Evolutionary conservation across 2,329 filamentous ascomycete genomes (phyloP), one percentile per base, ranked within the genome.

Genomic region (Cercospora sesami): DNA sequence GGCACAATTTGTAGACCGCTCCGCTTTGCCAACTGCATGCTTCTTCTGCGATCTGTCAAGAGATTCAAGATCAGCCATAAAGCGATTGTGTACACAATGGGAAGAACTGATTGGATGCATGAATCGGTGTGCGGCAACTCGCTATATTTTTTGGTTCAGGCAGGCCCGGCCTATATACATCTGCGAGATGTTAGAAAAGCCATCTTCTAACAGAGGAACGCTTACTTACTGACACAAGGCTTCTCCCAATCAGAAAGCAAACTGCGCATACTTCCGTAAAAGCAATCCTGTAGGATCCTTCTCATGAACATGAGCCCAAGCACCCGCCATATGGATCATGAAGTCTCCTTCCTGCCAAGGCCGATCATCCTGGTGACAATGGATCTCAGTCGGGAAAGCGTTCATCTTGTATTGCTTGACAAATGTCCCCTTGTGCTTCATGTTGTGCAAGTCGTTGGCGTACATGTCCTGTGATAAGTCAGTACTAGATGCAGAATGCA

Each of bases 291-390:
- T 79, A 0, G 79, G 77, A 72, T 80, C 79, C 6, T 69, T 31
- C 30, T 28, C 61, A 18, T 75, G 76, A 59, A 79, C 74, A n/a
- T 81, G 73, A 65, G 80, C 78, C 60, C 60, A 62, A 16, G 80
- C 80, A 10, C 80, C 80, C 0, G 80, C 79, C 67, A 81, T 81
- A 72, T 81, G 80, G n/a, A 81, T 48, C 31, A 80, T 66, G 21
- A 66, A 66, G 42, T 66, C 64, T 2, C 64, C 64, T 21, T 31
- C 55, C 31, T 66, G 58, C 64, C 64, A 66, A 8, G 18, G 21
- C 30, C 64, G 59, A 5, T 28, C 39, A 5, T 36, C 42, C 3
- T 78, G 53, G 39, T 48, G 36, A 16, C 60, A 62, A 7, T 62
- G 21, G 23, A 62, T 62, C 23, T 67, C 33, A 0, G 51, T 72